Conservation (phyloP, 805 yeast species). For the Cyberlindnera maritima region DNA sequence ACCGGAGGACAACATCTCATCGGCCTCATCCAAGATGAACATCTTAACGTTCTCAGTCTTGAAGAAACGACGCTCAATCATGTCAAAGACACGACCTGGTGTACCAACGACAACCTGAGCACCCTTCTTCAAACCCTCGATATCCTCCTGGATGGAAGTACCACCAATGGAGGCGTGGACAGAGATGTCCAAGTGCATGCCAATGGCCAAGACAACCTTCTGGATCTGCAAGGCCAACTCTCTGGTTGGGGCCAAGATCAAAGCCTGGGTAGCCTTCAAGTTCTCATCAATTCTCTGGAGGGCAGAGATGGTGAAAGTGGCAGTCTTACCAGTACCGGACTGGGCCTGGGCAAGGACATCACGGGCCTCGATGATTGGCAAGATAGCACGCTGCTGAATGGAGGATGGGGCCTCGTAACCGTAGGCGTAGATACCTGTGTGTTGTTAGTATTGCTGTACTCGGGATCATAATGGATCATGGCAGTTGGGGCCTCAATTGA, state of each 20-base stretch:
- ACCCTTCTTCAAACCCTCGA: constrained; percentile 77
- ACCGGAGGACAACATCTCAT: constrained; percentile 91
- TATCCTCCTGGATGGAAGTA: constrained; percentile 84
- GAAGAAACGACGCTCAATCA: constrained; percentile 88
- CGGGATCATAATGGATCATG: not conserved
- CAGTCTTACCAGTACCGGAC: constrained; percentile 99
- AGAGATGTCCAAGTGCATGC: constrained; percentile 83
- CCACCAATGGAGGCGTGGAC: constrained; percentile 99
- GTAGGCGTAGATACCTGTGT: constrained; percentile 70
- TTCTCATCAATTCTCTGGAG: constrained; percentile 72
- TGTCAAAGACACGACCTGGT: constrained; percentile 96
- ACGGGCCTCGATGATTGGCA: constrained; percentile 91
- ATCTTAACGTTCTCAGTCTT: constrained; percentile 82
- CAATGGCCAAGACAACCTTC: constrained; percentile 86
- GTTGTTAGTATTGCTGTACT: constrained; percentile 12
- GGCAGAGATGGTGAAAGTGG: constrained; percentile 89
- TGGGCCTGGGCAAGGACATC: constrained; percentile 99
- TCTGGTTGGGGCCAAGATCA: constrained; percentile 95
- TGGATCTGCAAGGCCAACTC: constrained; percentile 96
- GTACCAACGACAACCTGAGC: constrained; percentile 96
- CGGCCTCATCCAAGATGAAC: constrained; percentile 97
- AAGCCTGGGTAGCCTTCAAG: constrained; percentile 80
- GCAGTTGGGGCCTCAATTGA: too few relatives aligned
- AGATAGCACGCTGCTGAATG: constrained; percentile 95
- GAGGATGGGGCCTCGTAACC: constrained; percentile 97